A percentile compares a stretch with the other conserved stretches of the same genome.
Evolutionary conservation across 768 basidiomycete species (phyloP).

Genomic region (Phaffia tasmanica): DNA sequence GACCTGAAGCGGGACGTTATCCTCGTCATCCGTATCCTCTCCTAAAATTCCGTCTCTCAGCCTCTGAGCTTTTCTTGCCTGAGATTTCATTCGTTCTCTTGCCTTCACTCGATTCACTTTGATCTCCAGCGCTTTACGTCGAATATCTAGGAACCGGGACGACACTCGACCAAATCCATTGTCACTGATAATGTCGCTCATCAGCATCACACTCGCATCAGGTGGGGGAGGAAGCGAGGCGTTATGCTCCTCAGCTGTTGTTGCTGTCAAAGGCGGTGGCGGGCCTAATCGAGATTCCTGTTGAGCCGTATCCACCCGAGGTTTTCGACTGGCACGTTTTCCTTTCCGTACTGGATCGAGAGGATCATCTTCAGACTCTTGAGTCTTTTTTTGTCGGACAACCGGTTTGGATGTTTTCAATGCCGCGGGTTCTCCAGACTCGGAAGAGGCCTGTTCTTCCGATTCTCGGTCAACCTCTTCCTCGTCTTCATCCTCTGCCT

Average conservation of each 20-base stretch:
- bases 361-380: too few relatives aligned
- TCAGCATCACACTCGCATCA: slow-evolving; percentile 7
- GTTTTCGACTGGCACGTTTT: too few relatives aligned
- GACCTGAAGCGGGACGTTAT: slow-evolving; percentile 56
- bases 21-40: slow-evolving; percentile 51
- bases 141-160: slow-evolving; percentile 61
- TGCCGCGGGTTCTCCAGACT: too few relatives aligned
- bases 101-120: slow-evolving; percentile 40
- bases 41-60: slow-evolving; percentile 11
- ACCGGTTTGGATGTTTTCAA: too few relatives aligned
- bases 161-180: slow-evolving; percentile 68
- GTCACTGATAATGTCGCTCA: slow-evolving; percentile 48
- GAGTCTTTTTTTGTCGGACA: too few relatives aligned
- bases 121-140: slow-evolving; percentile 31
- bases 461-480: too few relatives aligned
- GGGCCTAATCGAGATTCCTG: too few relatives aligned
- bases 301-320: too few relatives aligned
- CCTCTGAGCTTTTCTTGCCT: slow-evolving; percentile 6
- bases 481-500: too few relatives aligned
- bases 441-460: too few relatives aligned
- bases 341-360: too few relatives aligned
- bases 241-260: slow-evolving; percentile 13
- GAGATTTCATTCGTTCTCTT: slow-evolving; percentile 58
- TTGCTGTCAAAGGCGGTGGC: not conserved
- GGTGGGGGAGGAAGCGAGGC: slow-evolving; percentile 2